Conservation (phyloP, 768 basidiomycete genomes). For the Tulasnella sp. region DNA sequence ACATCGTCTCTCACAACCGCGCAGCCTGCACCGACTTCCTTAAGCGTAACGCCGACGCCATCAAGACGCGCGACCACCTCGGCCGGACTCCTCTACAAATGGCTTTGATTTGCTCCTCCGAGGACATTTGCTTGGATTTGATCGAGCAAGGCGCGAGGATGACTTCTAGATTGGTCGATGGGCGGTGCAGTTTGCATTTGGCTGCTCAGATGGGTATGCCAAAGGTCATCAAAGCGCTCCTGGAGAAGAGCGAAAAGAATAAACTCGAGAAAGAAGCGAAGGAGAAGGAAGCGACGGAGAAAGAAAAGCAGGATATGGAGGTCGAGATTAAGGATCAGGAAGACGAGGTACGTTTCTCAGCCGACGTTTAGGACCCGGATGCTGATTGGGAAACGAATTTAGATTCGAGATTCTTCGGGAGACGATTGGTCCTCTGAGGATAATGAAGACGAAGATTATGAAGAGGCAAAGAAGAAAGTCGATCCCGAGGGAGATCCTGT, state of each 20-base stretch:
- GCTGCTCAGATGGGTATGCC: constrained; percentile 37
- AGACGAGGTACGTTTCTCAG: constrained; percentile 19
- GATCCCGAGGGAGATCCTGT: constrained; percentile 16
- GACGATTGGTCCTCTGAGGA: constrained; percentile 9
- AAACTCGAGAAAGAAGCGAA: constrained; percentile 27
- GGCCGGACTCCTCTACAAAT: constrained; percentile 55
- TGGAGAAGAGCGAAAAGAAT: constrained; percentile 41
- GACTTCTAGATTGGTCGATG: constrained; percentile 50
- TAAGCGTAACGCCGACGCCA: constrained; percentile 35
- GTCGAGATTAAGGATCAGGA: constrained; percentile 25
- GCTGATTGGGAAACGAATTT: constrained; percentile 6
- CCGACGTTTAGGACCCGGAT: constrained; percentile 25
- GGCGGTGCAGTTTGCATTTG: constrained; percentile 48
- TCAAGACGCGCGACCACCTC: constrained; percentile 46
- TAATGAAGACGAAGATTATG: constrained; percentile 24
- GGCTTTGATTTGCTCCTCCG: constrained; percentile 42
- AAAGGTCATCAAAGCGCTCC: constrained; percentile 41
- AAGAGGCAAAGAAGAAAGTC: constrained; percentile 37
- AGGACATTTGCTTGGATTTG: constrained; percentile 43
- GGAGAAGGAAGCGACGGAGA: constrained; percentile 22
- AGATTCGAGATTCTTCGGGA: constrained; percentile 23
- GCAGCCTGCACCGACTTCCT: constrained; percentile 37
- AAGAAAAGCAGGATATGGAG: not conserved
- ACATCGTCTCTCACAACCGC: constrained; percentile 44
- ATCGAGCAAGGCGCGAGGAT: constrained; percentile 51